Conservation (phyloP, 202 grass and related monocot genomes). For the Schoenoplectus triqueter region DNA sequence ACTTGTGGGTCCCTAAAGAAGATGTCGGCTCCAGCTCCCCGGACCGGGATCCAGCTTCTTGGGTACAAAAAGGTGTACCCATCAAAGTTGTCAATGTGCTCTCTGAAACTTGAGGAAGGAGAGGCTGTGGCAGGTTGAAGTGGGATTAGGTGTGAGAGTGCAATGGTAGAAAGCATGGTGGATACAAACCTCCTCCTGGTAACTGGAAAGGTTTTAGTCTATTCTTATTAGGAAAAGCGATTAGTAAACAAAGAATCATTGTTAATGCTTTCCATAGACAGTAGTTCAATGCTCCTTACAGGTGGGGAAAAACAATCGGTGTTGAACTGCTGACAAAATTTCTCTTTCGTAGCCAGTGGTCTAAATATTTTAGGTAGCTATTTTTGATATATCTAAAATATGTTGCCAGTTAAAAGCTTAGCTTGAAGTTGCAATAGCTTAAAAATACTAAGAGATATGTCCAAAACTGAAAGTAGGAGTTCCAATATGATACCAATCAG, state of each 20-base stretch:
- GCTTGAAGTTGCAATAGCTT: neutral
- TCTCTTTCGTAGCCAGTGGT: no score
- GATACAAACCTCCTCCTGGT: conserved; percentile 73
- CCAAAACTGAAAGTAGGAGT: neutral
- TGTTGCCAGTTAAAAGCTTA: no score
- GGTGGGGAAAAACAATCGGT: no score
- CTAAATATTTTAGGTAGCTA: no score
- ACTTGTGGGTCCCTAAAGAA: conserved; percentile 71
- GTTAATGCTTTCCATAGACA: neutral
- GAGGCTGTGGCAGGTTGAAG: conserved; percentile 50
- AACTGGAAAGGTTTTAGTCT: conserved; percentile 72
- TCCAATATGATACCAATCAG: no score
- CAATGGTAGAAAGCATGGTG: conserved; percentile 58
- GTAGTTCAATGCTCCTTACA: neutral
- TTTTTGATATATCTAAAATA: no score
- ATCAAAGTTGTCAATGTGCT: conserved; percentile 77
- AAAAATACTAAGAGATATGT: neutral
- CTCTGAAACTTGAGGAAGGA: conserved; percentile 61
- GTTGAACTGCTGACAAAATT: no score
- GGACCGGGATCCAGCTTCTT: conserved; percentile 78
- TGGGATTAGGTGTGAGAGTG: conserved; percentile 40
- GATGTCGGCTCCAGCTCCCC: conserved; percentile 69
- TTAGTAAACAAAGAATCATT: conserved; percentile 1
- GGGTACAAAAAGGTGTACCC: conserved; percentile 81
- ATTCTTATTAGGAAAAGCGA: conserved; percentile 28